phyloP scores from a whole-genome alignment of 164 flowering plant species.

The Chimonanthus salicifolius region DNA sequence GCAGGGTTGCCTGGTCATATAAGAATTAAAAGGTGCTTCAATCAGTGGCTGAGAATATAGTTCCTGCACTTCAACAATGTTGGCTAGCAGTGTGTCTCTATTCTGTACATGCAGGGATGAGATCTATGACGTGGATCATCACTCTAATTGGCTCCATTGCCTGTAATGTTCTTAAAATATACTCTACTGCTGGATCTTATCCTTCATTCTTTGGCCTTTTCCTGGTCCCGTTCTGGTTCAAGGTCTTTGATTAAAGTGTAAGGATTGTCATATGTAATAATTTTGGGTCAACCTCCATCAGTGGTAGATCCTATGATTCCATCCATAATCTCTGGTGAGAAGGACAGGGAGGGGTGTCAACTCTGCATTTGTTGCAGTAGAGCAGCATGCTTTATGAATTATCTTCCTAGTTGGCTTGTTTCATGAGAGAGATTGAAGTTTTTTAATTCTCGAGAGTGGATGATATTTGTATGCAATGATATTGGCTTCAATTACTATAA shows the following conservation, averaged over 20 bases:
- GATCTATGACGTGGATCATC: too few species aligned
- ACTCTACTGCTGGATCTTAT: too few species aligned
- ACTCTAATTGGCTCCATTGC: too few species aligned
- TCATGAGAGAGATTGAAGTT: neutral
- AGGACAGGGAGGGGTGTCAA: neutral
- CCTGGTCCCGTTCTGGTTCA: too few species aligned
- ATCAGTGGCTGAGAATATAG: too few species aligned
- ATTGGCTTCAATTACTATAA: neutral
- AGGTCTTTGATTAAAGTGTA: neutral
- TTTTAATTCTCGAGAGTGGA: neutral
- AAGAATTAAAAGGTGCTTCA: too few species aligned
- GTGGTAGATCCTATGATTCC: neutral
- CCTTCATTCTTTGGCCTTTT: too few species aligned
- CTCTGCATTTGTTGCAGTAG: neutral
- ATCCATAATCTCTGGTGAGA: neutral
- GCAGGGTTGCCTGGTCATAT: too few species aligned
- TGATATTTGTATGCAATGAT: neutral
- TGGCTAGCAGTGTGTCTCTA: too few species aligned
- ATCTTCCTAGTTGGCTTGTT: neutral
- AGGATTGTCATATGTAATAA: neutral
- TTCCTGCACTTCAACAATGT: too few species aligned
- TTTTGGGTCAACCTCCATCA: neutral
- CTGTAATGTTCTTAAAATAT: too few species aligned
- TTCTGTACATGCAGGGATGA: too few species aligned
- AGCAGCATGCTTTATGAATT: neutral